Evolutionary conservation across 2,329 filamentous ascomycete species (phyloP).

Genomic region (Cryphonectria nitschkei): DNA sequence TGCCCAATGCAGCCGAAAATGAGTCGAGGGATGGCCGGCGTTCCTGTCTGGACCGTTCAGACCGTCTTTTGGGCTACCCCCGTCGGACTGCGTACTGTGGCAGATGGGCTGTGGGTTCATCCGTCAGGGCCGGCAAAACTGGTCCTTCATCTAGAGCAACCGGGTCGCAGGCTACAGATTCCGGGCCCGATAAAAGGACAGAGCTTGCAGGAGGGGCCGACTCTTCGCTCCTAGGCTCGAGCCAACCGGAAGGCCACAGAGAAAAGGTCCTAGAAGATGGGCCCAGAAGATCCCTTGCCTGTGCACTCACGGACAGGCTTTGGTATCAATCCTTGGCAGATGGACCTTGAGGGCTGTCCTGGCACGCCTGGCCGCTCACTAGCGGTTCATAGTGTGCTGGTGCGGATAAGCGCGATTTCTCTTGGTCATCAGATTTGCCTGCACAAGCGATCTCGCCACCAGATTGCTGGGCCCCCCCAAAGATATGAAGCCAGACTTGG

Average conservation of each 20-base stretch:
- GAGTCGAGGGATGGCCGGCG: conserved; percentile 11
- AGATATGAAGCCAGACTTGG: conserved; percentile 2
- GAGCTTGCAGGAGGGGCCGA: conserved; percentile 1
- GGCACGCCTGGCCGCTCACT: neutral
- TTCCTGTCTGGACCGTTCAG: conserved; percentile 28
- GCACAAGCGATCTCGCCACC: conserved; percentile 23
- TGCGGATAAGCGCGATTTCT: conserved; percentile 26
- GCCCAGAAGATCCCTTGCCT: neutral
- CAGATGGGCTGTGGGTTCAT: conserved; percentile 13
- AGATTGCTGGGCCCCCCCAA: conserved; percentile 12
- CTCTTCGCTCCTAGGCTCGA: neutral
- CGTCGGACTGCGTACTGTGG: neutral
- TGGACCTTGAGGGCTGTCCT: neutral
- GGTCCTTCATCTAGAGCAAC: neutral
- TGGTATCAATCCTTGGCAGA: conserved; percentile 11
- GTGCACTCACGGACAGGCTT: neutral
- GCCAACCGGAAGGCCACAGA: conserved; percentile 5
- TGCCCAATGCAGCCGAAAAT: conserved; percentile 4
- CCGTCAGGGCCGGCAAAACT: neutral
- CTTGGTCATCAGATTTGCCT: conserved; percentile 20
- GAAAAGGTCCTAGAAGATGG: neutral
- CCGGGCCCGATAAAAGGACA: conserved; percentile 5
- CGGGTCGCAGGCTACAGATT: neutral
- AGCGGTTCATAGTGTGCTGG: neutral
- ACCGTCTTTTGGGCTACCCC: conserved; percentile 28